phyloP scores from a whole-genome alignment of 2,329 filamentous ascomycete species.

The Hypocreales sp. region DNA sequence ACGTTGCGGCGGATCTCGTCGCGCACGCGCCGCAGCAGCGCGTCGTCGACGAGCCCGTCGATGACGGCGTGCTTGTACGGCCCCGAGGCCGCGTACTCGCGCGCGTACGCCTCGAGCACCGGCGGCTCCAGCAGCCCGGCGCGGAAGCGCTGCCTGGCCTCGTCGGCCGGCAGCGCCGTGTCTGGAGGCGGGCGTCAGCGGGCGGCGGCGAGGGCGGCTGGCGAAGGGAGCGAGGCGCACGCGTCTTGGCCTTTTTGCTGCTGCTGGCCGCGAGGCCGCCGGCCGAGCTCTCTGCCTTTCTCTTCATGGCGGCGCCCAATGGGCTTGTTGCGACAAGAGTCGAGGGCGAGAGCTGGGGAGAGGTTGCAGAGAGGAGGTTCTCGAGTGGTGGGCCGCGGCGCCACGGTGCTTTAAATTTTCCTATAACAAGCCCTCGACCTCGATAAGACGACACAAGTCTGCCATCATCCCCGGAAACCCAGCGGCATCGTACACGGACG shows the following conservation, averaged over 20 bases:
- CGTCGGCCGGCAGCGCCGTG: slow-evolving; percentile 31
- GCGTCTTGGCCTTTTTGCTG: slow-evolving; percentile 38
- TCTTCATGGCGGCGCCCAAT: slow-evolving; percentile 41
- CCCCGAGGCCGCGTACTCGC: slow-evolving; percentile 45
- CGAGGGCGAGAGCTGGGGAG: too few species aligned
- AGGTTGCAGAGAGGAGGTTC: too few species aligned
- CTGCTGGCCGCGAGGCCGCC: slow-evolving; percentile 24
- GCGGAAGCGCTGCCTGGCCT: slow-evolving; percentile 45
- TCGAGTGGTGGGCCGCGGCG: too few species aligned
- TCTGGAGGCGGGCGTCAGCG: background rate
- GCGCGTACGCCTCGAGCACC: slow-evolving; percentile 42
- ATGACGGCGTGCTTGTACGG: slow-evolving; percentile 93
- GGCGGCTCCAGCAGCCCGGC: slow-evolving; percentile 47
- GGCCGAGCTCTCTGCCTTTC: slow-evolving; percentile 36
- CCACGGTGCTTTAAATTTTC: too few species aligned
- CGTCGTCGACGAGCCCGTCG: slow-evolving; percentile 60
- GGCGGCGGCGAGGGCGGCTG: background rate
- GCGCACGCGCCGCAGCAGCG: slow-evolving; percentile 73
- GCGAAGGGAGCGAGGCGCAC: slow-evolving; percentile 6
- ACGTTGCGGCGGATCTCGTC: slow-evolving; percentile 81
- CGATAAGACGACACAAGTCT: too few species aligned
- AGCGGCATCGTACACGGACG: too few species aligned
- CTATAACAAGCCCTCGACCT: too few species aligned
- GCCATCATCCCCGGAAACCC: too few species aligned
- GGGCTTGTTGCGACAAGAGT: too few species aligned